A percentile compares a stretch with the other conserved stretches of the same genome.
phyloP scores from a whole-genome alignment of 441 rosid genomes.

The Biscutella laevigata region DNA sequence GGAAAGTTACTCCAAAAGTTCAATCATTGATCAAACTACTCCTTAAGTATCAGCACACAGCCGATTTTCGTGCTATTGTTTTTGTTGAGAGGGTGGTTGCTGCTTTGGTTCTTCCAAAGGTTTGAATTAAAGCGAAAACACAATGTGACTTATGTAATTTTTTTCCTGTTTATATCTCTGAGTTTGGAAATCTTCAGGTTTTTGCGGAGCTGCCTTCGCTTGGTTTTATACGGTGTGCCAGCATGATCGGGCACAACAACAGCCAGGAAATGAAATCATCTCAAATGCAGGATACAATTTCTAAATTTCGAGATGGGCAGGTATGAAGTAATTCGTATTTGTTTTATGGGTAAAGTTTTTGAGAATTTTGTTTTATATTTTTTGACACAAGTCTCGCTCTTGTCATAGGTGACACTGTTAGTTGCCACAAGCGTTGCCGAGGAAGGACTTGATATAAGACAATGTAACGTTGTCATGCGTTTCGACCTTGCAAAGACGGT shows the following conservation, averaged over 20 bases:
- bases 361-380: neutral
- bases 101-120: constrained; percentile 99
- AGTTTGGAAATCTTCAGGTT: constrained; percentile 41
- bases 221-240: constrained; percentile 75
- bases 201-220: constrained; percentile 91
- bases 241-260: constrained; percentile 95
- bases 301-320: constrained; percentile 93
- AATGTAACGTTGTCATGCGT: constrained; percentile 97
- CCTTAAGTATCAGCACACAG: constrained; percentile 76
- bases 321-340: constrained; percentile 38
- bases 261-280: constrained; percentile 93
- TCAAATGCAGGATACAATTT: constrained; percentile 94
- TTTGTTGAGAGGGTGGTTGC: constrained; percentile 98
- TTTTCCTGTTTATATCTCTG: neutral
- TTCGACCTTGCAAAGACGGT: constrained; percentile 99
- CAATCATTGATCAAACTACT: constrained; percentile 84
- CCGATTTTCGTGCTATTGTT: constrained; percentile 97
- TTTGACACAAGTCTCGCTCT: neutral
- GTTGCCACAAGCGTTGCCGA: constrained; percentile 99
- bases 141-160: neutral
- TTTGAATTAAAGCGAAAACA: constrained; percentile 19
- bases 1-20: constrained; percentile 98
- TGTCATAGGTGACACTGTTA: constrained; percentile 72
- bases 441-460: constrained; percentile 98
- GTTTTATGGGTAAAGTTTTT: neutral